Evolutionary conservation across 78 protist species (phyloP), one percentile per base, ranked within the genome.

Genomic region (Creolimax fragrantissima): DNA sequence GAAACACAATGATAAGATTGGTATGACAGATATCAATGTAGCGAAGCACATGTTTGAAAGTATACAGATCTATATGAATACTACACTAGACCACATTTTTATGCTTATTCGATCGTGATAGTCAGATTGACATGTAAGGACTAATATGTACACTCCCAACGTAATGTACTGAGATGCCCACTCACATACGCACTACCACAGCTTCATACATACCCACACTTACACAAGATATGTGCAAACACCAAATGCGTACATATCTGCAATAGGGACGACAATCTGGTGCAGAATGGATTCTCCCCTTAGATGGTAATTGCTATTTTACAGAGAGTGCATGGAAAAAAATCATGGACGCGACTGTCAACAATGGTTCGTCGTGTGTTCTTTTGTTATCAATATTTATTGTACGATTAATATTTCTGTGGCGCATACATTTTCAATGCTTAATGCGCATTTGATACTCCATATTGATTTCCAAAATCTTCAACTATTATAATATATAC

Each of bases 1-100:
- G 92, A 32, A 91, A 91, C 41, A 24, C 37, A 7, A 91, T 91
- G 92, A 74, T 91, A n/a, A 67, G 86, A 32, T 24, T 58, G 74
- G 74, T 58, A 58, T 58, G 74, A 58, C n/a, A 24, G 39, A 58
- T 58, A 17, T 58, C 39, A 24, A 24, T 32, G 74, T 1, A 24
- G 74, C 39, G 11, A 58, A 32, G 24, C 24, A 58, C 74, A 24
- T 58, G 74, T 58, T 24, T 58, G 74, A 2, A 58, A 32, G 24
- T 58, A 58, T 58, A 58, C 24, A 1, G 11, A 1, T 58, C 11
- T 58, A 58, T 58, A 58, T 58, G 24, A 32, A 58, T 58, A 58
- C n/a, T n/a, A n/a, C n/a, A n/a, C n/a, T n/a, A n/a, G n/a, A n/a
- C n/a, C n/a, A n/a, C n/a, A n/a, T n/a, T n/a, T n/a, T n/a, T n/a